Conservation (phyloP, 2,329 filamentous ascomycete species). For the Cadophora malorum region DNA sequence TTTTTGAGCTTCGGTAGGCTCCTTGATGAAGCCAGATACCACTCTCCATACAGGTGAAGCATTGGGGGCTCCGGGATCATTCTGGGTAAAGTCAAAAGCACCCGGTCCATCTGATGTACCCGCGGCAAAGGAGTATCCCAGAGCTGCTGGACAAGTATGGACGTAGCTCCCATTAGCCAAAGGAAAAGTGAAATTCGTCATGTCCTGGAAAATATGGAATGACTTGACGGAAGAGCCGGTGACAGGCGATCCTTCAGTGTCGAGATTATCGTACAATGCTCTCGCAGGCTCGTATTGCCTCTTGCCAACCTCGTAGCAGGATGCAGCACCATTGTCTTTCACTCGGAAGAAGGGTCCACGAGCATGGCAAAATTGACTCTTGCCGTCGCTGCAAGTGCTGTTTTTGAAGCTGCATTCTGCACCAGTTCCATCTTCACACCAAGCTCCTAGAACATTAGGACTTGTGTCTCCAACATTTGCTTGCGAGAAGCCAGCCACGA, state of each 20-base stretch:
- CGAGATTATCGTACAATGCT: conserved; percentile 63
- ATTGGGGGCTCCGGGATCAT: conserved; percentile 74
- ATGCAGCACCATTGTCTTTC: conserved; percentile 74
- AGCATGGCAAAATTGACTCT: conserved; percentile 73
- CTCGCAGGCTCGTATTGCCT: conserved; percentile 72
- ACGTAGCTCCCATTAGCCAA: conserved; percentile 75
- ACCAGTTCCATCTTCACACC: conserved; percentile 84
- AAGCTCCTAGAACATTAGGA: conserved; percentile 86
- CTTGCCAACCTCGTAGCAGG: conserved; percentile 77
- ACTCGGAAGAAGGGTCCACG: conserved; percentile 72
- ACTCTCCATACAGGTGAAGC: conserved; percentile 74
- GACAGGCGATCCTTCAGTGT: conserved; percentile 52
- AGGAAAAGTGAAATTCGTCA: conserved; percentile 75
- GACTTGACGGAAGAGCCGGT: conserved; percentile 73
- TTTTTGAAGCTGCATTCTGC: conserved; percentile 76
- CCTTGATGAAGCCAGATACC: conserved; percentile 75
- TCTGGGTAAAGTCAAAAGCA: conserved; percentile 92
- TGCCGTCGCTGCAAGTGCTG: conserved; percentile 79
- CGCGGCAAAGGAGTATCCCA: conserved; percentile 92
- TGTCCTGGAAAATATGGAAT: conserved; percentile 85
- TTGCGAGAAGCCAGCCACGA: conserved; percentile 92
- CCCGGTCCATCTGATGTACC: conserved; percentile 93
- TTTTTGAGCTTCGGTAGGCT: conserved; percentile 72
- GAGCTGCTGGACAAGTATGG: conserved; percentile 81
- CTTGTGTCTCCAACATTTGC: conserved; percentile 90